These are phyloP conservation scores for Dichomitus squalens DNA, from an alignment of 1,284 basidiomycete species.

Conservation along the genomic window DNA sequence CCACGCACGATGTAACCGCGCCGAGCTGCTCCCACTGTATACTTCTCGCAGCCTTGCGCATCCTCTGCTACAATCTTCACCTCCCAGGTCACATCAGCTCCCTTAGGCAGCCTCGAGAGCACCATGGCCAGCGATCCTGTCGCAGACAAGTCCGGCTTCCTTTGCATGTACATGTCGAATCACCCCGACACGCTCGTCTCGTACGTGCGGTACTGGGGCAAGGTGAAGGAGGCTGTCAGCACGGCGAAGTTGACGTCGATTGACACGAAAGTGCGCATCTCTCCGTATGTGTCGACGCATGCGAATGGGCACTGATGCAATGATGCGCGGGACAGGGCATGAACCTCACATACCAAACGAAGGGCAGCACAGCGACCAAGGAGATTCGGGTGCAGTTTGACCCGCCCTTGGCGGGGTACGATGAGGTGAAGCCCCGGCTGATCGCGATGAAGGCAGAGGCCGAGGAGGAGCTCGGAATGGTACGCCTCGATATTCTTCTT, in stretches of 20 bases:
- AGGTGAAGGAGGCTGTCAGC: constrained; percentile 53
- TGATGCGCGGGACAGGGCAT: constrained; percentile 54
- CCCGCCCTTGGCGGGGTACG: constrained; percentile 71
- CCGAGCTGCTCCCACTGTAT: background rate
- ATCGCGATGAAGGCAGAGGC: constrained; percentile 74
- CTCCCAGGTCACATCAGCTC: no score
- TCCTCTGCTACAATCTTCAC: no score
- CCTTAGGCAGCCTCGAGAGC: no score
- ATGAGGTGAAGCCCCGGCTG: constrained; percentile 78
- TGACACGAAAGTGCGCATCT: constrained; percentile 52
- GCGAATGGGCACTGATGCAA: background rate
- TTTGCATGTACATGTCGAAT: constrained; percentile 81
- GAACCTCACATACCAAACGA: constrained; percentile 63
- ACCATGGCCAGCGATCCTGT: constrained; percentile 64
- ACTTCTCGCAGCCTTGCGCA: no score
- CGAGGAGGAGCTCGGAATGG: constrained; percentile 76
- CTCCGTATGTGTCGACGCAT: background rate
- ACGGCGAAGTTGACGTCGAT: constrained; percentile 69
- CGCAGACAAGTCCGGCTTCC: constrained; percentile 71
- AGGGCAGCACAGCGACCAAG: constrained; percentile 42
- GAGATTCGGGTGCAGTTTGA: constrained; percentile 60
- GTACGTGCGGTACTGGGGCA: constrained; percentile 75
- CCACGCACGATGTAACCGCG: no score
- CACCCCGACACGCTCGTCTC: constrained; percentile 81
- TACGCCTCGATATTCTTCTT: constrained; percentile 35